Conservation (phyloP, 1,284 basidiomycete species). For the Pseudozyma sp. region DNA sequence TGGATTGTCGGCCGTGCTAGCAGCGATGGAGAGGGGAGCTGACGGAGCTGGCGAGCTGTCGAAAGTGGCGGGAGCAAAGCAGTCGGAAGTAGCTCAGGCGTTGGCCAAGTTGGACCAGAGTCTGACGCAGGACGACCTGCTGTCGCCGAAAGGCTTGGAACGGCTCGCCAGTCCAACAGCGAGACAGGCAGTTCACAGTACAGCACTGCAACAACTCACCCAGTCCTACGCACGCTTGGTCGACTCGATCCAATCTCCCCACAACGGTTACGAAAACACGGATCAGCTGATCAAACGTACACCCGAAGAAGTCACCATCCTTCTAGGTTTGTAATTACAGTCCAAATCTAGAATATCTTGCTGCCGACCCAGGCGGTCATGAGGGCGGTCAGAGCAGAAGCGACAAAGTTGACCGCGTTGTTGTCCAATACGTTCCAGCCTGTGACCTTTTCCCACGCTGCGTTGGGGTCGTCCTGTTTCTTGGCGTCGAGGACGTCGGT, state of each 20-base stretch:
- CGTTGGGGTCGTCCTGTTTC: constrained; percentile 50
- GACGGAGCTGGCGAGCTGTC: constrained; percentile 1
- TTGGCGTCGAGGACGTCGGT: constrained; percentile 11
- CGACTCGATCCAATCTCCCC: constrained; percentile 7
- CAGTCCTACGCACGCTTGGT: constrained; percentile 30
- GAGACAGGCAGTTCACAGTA: constrained; percentile 32
- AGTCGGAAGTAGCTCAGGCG: constrained; percentile 9
- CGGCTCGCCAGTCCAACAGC: constrained; percentile 24
- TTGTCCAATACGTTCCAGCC: constrained; percentile 82
- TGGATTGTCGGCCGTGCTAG: constrained; percentile 12
- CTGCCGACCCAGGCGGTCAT: constrained; percentile 33
- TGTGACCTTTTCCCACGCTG: constrained; percentile 74
- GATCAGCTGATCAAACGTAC: constrained; percentile 25
- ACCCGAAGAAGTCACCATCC: constrained; percentile 39
- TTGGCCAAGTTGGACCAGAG: constrained; percentile 33
- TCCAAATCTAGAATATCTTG: constrained; percentile 9
- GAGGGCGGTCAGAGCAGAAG: constrained; percentile 29
- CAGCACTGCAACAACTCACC: constrained; percentile 32
- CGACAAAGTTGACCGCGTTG: constrained; percentile 71
- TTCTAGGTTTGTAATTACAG: constrained; percentile 40
- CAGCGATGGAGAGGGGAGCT: constrained; percentile 1
- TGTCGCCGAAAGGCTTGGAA: constrained; percentile 31
- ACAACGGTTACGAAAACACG: constrained; percentile 14
- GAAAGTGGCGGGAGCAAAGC: constrained; percentile 1
- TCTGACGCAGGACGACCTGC: constrained; percentile 43